phyloP scores from a whole-genome alignment of 495 filamentous ascomycete species.

The Glonium stellatum region DNA sequence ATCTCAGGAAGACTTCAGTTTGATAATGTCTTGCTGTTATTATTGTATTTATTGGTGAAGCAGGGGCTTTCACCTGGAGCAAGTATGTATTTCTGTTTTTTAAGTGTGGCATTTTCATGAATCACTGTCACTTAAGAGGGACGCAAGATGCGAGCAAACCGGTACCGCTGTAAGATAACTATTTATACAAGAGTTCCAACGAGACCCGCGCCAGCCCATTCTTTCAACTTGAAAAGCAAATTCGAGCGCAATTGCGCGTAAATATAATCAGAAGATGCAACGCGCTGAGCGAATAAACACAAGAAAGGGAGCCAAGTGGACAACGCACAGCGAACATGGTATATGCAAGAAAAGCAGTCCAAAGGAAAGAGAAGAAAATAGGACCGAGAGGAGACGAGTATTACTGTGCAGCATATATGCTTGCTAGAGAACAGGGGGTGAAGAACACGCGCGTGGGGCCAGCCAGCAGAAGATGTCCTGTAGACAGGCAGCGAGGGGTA shows the following conservation, averaged over 20 bases:
- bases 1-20: neutral
- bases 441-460: conserved; percentile 19
- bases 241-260: neutral
- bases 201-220: neutral
- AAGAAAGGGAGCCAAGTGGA: neutral
- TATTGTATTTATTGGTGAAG: neutral
- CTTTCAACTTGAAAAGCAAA: neutral
- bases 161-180: neutral
- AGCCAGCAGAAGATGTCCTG: conserved; percentile 21
- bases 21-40: no score
- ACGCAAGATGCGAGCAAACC: neutral
- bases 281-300: neutral
- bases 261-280: neutral
- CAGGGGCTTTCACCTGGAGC: neutral
- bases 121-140: neutral
- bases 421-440: conserved; percentile 8
- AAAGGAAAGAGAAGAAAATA: conserved; percentile 5
- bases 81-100: neutral
- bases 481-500: conserved; percentile 14
- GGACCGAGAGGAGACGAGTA: conserved; percentile 10
- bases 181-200: conserved; percentile 1
- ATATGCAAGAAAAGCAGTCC: conserved; percentile 18
- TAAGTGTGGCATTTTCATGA: neutral
- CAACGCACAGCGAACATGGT: conserved; percentile 12
- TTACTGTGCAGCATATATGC: neutral